Base-by-base conservation (phyloP, 1,139 yeast genomes). In the Arxiozyma telluris region DNA sequence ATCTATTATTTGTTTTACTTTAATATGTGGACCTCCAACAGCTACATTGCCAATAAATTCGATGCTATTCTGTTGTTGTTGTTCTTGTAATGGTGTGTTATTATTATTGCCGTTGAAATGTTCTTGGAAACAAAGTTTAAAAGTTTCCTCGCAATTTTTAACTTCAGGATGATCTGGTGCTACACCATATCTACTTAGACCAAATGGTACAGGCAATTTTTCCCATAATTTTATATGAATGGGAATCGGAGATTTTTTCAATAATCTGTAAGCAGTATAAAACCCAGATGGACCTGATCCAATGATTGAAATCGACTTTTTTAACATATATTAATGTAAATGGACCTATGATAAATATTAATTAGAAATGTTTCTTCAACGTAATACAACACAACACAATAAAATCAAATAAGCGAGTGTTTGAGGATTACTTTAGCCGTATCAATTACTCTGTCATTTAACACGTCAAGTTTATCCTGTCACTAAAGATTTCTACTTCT, bases 101-200 rank as follows among this genome's bases (percentile, higher is more conserved):
- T 45, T 47, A 15, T 41, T 12, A 27, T 54, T 47, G 2, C 50
- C 48, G 1, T 51, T 55, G 41, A 47, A 53, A 41, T 55, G 58
- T 44, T 67, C 73, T 27, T 64, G 59, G 64, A 85, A 85, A 34
- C 86, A 78, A 55, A 83, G 82, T 7, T 77, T 77, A 66, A 94
- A 83, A 54, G 90, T 84, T 25, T 87, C 94, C 67, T 89, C 90
- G 64, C 94, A 86, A 58, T 83, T 83, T 68, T 93, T 93, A 43
- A 93, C 98, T 65, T 93, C 98, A 0, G 97, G 96, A 69, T 93
- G 98, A 71, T 93, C 99, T 1, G 99, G 99, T 0, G 98, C 98
- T n/a, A 93, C 98, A 1, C 99, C 99, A 66, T 81, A 91, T 47
- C 99, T 72, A 50, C 93, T 83, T 43, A 93, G 74, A 0, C 99